These are phyloP conservation scores for Aspergillus sp. DNA, from an alignment of 2,329 filamentous ascomycete species.

Conservation along the genomic window DNA sequence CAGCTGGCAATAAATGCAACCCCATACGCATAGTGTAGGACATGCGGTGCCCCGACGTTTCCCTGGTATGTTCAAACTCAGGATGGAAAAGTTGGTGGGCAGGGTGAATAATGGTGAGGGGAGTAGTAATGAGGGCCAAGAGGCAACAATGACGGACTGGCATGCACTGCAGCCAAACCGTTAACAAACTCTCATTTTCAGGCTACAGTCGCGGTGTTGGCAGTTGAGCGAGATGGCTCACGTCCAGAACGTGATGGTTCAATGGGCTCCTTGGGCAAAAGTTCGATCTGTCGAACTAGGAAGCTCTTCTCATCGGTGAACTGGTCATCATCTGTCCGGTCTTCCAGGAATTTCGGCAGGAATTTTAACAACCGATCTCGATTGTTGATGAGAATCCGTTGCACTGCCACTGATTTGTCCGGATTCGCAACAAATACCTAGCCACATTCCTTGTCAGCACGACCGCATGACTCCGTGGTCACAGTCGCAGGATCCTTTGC, in stretches of 20 bases:
- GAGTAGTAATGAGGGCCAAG: neutral
- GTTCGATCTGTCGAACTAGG: slow-evolving; percentile 85
- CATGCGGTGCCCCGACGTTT: slow-evolving; percentile 11
- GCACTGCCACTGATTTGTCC: slow-evolving; percentile 94
- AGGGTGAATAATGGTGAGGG: neutral
- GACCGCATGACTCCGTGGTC: neutral
- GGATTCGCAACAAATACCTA: slow-evolving; percentile 96
- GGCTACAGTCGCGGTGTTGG: slow-evolving; percentile 31
- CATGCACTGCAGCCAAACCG: neutral
- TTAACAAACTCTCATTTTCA: slow-evolving; percentile 12
- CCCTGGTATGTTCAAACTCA: neutral
- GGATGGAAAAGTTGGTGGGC: slow-evolving; percentile 1
- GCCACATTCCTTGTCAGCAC: slow-evolving; percentile 22
- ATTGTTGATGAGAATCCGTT: slow-evolving; percentile 95
- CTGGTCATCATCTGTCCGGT: slow-evolving; percentile 94
- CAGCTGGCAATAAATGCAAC: slow-evolving; percentile 27
- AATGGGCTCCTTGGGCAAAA: slow-evolving; percentile 44
- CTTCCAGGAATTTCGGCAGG: slow-evolving; percentile 86
- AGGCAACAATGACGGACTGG: neutral
- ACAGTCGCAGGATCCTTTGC: slow-evolving; percentile 2
- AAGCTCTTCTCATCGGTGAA: slow-evolving; percentile 98
- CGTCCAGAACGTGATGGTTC: slow-evolving; percentile 33
- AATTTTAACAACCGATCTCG: slow-evolving; percentile 87
- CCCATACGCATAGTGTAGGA: slow-evolving; percentile 1
- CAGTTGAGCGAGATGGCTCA: slow-evolving; percentile 26